Base-by-base conservation (phyloP, 768 basidiomycete genomes). In the Cubamyces lactineus region DNA sequence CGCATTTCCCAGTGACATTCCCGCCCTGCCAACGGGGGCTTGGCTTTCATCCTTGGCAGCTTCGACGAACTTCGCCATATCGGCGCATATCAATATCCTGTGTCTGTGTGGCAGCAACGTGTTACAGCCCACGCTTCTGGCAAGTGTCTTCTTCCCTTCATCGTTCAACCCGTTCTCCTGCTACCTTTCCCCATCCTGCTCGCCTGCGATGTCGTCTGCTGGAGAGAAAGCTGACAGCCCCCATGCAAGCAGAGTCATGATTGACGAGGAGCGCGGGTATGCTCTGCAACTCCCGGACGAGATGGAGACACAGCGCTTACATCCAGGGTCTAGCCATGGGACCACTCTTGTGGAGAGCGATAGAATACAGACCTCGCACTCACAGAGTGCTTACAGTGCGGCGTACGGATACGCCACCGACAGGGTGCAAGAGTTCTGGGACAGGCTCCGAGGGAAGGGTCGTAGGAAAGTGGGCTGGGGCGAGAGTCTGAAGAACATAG, bases 261-360 rank as follows among this genome's bases (percentile, higher is more conserved):
- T 41, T 39, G 62, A 64, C 57, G 53, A 55, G 34, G 62, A 59
- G 47, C 62, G 62, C 62, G 62, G 62, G 62, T 64, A 59, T 51
- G 62, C 53, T 9, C 48, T 61, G 21, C 59, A 52, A 12, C 53
- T 63, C n/a, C 40, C 43, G 3, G 55, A 52, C 55, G 19, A 41
- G n/a, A 42, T 59, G 51, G 56, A 58, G 46, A 48, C 24, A 50
- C 38, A 58, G 21, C 47, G 26, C 62, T 64, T 59, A 59, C 48
- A 42, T 41, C 30, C 48, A 38, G 53, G 28, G 12, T 17, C 30
- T 52, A 51, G 57, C 53, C 47, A 40, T 12, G 62, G 12, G 19
- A 26, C 42, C 3, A 50, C 49, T 23, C 21, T 45, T 2, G 24
- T 26, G 1, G 45, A 21, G 21, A 17, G 19, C 5, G 28, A 42